Evolutionary conservation across 73 alveolate genomes (phyloP), one percentile per base, ranked within the genome.

Genomic region (Tetrahymena malaccensis): DNA sequence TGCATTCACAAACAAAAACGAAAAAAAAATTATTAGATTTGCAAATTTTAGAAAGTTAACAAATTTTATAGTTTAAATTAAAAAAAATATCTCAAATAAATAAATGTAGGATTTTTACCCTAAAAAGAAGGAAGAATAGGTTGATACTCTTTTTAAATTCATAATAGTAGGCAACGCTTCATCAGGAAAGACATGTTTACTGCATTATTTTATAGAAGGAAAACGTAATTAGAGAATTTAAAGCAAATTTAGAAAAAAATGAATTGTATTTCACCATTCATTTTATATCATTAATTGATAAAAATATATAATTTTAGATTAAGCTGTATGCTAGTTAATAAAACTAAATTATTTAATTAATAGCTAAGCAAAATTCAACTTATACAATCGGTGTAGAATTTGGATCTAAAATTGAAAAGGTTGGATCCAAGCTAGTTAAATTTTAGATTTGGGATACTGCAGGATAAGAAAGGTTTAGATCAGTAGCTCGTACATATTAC

Each of bases 361-460:
- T 43, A 95, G 97, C 85, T 22, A 96, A 96, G 22, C 43, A 96
- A 84, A 96, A 93, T 85, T 55, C 96, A 17, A 70, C 95, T 8
- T 96, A 96, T 93, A 98, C 99, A 4, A 98, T 98, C 13, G 99
- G 99, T 17, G 99, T 98, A 0, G 99, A 98, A 84, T 98, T 98
- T 55, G 99, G 99, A 1, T 97, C 99, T 19, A 98, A 97, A 95
- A 55, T 96, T 35, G 94, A 98, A 40, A 95, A 93, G 94, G 94
- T 98, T 25, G 97, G 96, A 50, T 98, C 96, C 31, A 98, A 98
- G 94, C 43, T 94, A 19, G 94, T 98, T 93, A 98, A 98, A 94
- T 95, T 98, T 95, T 97, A 98, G 85, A 96, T 98, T 27, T 98
- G 99, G 99, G 99, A 98, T 96, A 98, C 99, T 1, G 99, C 99